These are phyloP conservation scores for Solanum rostratum DNA, from an alignment of 257 asterid genomes.

Conservation along the genomic window DNA sequence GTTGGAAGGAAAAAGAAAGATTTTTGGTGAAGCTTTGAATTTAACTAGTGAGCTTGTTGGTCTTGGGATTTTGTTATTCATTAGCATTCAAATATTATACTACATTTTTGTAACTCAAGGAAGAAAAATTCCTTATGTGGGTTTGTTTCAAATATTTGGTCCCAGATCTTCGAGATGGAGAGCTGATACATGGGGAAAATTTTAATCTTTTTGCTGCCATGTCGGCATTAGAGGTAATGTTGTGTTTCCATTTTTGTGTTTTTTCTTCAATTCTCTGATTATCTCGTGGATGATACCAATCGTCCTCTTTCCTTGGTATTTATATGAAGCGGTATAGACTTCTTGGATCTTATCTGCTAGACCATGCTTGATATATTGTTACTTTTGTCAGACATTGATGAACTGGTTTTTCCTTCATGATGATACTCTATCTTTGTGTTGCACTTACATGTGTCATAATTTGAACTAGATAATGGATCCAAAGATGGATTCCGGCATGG, in stretches of 20 bases:
- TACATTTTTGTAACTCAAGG: background rate
- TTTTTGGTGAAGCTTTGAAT: background rate
- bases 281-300: background rate
- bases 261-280: background rate
- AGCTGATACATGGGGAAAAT: slow-evolving; percentile 76
- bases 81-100: background rate
- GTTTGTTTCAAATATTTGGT: slow-evolving; percentile 2
- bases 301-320: background rate
- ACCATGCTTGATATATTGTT: background rate
- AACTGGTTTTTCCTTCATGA: background rate
- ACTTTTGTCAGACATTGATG: background rate
- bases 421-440: background rate
- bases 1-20: background rate
- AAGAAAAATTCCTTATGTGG: background rate
- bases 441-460: slow-evolving; percentile 3
- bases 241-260: background rate
- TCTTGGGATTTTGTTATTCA: background rate
- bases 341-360: background rate
- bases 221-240: slow-evolving; percentile 96
- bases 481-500: slow-evolving; percentile 99
- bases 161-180: slow-evolving; percentile 80
- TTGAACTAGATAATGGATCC: slow-evolving; percentile 90
- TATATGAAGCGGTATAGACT: background rate
- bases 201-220: slow-evolving; percentile 96
- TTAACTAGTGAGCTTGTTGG: background rate